phyloP scores from a whole-genome alignment of 108 stramenopile genomes.

The Schizochytrium sp. region DNA sequence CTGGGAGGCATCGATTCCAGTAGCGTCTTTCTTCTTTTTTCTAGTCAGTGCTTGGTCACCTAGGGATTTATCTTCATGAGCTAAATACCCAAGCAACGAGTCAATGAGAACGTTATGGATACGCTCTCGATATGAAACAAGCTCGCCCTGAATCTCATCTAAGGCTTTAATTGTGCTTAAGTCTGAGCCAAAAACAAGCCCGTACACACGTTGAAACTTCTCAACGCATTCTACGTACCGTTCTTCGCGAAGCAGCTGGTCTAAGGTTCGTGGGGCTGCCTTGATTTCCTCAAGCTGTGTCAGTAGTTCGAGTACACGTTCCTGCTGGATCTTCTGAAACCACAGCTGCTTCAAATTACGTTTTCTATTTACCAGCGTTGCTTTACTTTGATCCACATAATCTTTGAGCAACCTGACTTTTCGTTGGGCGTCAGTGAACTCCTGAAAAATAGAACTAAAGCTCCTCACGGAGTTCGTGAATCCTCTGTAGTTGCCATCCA shows the following conservation, averaged over 20 bases:
- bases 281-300: conserved; percentile 40
- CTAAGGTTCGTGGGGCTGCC: conserved; percentile 34
- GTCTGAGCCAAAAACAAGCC: conserved; percentile 2
- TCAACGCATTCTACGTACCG: conserved; percentile 43
- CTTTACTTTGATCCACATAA: conserved; percentile 35
- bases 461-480: conserved; percentile 32
- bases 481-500: conserved; percentile 4
- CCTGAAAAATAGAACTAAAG: conserved; percentile 56
- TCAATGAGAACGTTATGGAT: conserved; percentile 26
- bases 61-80: background rate
- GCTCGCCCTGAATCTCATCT: conserved; percentile 40
- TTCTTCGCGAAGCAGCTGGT: conserved; percentile 29
- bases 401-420: conserved; percentile 39
- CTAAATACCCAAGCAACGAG: conserved; percentile 24
- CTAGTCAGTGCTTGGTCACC: background rate
- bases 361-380: conserved; percentile 1
- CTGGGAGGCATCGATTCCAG: background rate
- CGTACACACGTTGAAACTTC: conserved; percentile 33
- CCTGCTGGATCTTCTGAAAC: conserved; percentile 58
- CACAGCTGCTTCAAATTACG: conserved; percentile 45
- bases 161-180: background rate
- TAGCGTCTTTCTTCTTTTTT: background rate
- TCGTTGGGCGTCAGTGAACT: conserved; percentile 53
- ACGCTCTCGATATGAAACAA: conserved; percentile 29
- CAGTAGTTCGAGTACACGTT: conserved; percentile 19